A percentile compares a stretch with the other conserved stretches of the same genome.
phyloP scores from a whole-genome alignment of 106 monocot genomes.

The Platanthera guangdongensis region DNA sequence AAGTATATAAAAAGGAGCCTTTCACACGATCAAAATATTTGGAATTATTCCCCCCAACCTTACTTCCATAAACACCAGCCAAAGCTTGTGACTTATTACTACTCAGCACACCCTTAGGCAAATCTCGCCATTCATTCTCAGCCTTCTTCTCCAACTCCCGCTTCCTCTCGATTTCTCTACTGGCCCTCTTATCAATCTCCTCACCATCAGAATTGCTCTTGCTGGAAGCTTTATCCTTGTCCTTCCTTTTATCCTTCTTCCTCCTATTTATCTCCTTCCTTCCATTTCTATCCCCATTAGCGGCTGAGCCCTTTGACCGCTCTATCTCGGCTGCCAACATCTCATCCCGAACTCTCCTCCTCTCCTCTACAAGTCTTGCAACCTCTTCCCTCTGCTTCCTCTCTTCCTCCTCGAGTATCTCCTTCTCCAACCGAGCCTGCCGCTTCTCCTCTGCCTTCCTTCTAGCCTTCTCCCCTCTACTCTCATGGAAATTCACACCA shows the following conservation, averaged over 20 bases:
- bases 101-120: constrained; percentile 11
- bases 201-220: constrained; percentile 57
- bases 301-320: constrained; percentile 11
- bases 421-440: constrained; percentile 76
- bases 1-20: constrained; percentile 53
- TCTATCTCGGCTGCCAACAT: constrained; percentile 59
- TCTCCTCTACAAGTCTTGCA: constrained; percentile 78
- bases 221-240: constrained; percentile 46
- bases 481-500: constrained; percentile 49
- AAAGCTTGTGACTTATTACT: constrained; percentile 19
- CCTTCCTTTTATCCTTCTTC: constrained; percentile 52
- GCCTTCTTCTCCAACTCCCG: constrained; percentile 46
- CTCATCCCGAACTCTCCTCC: constrained; percentile 73
- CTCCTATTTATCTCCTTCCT: constrained; percentile 52
- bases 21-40: constrained; percentile 67
- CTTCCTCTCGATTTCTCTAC: constrained; percentile 57
- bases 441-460: constrained; percentile 94
- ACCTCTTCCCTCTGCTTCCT: constrained; percentile 93
- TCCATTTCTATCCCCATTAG: constrained; percentile 33
- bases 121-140: constrained; percentile 43
- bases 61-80: constrained; percentile 5
- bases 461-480: constrained; percentile 62
- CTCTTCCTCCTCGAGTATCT: constrained; percentile 92
- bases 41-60: constrained; percentile 18
- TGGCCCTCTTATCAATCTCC: constrained; percentile 35